Base-by-base conservation (phyloP, 1,139 yeast species). In the Suhomyces maxii region DNA sequence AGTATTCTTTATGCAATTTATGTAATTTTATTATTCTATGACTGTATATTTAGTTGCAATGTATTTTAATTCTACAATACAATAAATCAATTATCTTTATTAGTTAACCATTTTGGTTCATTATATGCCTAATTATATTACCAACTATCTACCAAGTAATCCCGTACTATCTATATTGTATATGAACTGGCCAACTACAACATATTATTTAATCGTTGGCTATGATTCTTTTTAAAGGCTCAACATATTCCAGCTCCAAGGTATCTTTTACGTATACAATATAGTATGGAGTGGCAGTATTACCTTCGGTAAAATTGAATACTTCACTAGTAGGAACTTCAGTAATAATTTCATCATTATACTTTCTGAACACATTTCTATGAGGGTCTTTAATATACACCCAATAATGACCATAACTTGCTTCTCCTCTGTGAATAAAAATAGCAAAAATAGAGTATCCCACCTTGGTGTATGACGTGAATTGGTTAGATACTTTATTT, bases 391-490 rank as follows among this genome's bases (percentile, higher is more conserved):
- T 82, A 51, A 93, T 91, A 62, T 91, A 93, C 12, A 91, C 81
- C 97, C 98, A 93, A 63, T 93, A 93, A 65, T 93, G 99, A 3
- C 99, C 99, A 60, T 88, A 91, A 47, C 90, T 84, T 1, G 97
- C 99, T 58, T 90, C 96, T 7, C 99, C 99, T 45, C 97, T 75
- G 65, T 93, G 99, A 40, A 95, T 89, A 59, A 93, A 93, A 7
- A 93, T 85, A 0, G 98, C 95, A 70, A 91, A 93, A 10, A 93
- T 77, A 0, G 88, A 76, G 64, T 93, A 93, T 0, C 93, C 95
- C 28, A 84, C 77, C 46, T 77, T 68, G 42, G 75, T 79, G 67
- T 86, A 80, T 8, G 71, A 71, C 18, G 73, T 71, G 61, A 86
- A 90, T 58, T 86, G 95, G 25, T 64, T 66, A 18, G 79, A 67